A percentile compares a stretch with the other conserved stretches of the same genome.
phyloP scores from a whole-genome alignment of 352 stramenopile genomes.

The Globisporangium canariense region DNA sequence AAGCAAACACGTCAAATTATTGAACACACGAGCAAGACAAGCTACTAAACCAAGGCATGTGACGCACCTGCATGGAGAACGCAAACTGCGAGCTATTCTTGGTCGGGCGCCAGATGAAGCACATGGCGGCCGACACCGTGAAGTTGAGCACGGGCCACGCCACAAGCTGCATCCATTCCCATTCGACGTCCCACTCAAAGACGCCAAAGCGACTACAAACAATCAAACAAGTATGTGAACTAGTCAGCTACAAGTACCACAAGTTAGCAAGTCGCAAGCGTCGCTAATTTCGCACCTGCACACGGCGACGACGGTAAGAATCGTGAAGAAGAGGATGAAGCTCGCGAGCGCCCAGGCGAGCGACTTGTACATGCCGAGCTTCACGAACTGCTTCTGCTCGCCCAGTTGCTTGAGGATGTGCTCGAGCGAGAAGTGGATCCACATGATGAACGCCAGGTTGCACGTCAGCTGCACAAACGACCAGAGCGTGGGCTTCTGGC shows the following conservation, averaged over 20 bases:
- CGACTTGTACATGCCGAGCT: slow-evolving; percentile 87
- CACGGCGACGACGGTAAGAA: slow-evolving; percentile 81
- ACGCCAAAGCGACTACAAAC: slow-evolving; percentile 59
- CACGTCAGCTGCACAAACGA: slow-evolving; percentile 84
- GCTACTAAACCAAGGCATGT: not conserved
- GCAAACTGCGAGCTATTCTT: slow-evolving; percentile 84
- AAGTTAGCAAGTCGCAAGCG: not conserved
- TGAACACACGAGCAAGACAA: not conserved
- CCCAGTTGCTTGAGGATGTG: slow-evolving; percentile 74
- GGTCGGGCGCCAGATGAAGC: slow-evolving; percentile 87
- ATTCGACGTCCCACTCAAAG: slow-evolving; percentile 90
- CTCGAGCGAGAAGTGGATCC: slow-evolving; percentile 88
- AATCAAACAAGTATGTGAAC: not conserved
- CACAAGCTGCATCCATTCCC: slow-evolving; percentile 91
- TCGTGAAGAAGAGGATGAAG: slow-evolving; percentile 89
- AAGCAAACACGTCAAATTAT: slow-evolving; percentile 1
- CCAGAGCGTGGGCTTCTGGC: slow-evolving; percentile 76
- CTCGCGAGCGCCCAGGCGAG: slow-evolving; percentile 71
- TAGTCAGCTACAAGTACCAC: not conserved
- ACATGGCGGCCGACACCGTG: slow-evolving; percentile 85
- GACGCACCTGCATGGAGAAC: slow-evolving; percentile 76
- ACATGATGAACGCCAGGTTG: slow-evolving; percentile 89
- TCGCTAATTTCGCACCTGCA: slow-evolving; percentile 24
- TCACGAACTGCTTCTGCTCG: slow-evolving; percentile 89
- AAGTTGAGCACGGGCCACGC: slow-evolving; percentile 91